Evolutionary conservation across 2,329 filamentous ascomycete species (phyloP), one percentile per base, ranked within the genome.

Genomic region (Phialocephala sp.): DNA sequence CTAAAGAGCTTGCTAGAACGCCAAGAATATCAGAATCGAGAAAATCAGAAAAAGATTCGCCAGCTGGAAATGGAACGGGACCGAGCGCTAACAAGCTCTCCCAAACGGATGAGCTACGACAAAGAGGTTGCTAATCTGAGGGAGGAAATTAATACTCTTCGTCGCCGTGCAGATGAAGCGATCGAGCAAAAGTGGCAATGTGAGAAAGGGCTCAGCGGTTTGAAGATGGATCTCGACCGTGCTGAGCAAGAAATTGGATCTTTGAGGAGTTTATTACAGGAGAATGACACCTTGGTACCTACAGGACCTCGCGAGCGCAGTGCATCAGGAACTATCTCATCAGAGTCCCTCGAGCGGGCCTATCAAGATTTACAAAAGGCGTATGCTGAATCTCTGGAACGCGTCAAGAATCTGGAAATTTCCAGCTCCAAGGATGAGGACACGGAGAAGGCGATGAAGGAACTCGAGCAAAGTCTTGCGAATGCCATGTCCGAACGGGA

Each of bases 171-270:
- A 36, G 94, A 99, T 73, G 94, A 98, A 69, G 94, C 94, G 18
- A 85, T 98, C 15, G 93, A 97, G 75, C 92, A 97, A 74, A 98
- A 98, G 79, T 98, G 92, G 90, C 91, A 96, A 76, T 94, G 94
- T 68, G 94, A 97, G 79, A 96, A 96, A 79, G 93, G 93, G 20
- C 82, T 98, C 1, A 86, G 88, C 60, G 93, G 94, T 63, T 81
- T 98, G 64, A 97, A 97, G 81, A 97, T 97, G 91, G 94, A 98
- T 75, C 87, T 99, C 50, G 95, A 98, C 78, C 91, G 94, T 68
- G 94, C 95, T 32, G 93, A 97, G 78, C 91, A 95, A 76, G 95
- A 99, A 80, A 97, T 97, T 36, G 83, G 87, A 47, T 91, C 91
- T n/a, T 84, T 99, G 47, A 89, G 92, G 52, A 86, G 83, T 37